Base-by-base conservation (phyloP, 148 eudicot species). In the Cornus controversa region DNA sequence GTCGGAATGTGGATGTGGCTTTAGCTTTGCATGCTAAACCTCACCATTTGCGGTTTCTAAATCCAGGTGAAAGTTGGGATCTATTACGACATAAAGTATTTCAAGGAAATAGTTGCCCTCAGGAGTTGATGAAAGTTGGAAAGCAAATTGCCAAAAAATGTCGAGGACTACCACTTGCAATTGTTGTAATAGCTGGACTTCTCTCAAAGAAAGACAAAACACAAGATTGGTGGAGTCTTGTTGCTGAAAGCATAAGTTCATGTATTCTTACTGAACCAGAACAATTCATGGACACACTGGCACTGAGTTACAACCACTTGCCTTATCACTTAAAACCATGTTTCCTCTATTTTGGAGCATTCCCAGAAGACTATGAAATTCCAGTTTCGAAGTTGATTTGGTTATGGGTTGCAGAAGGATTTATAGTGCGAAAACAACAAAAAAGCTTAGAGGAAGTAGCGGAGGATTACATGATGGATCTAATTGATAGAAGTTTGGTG, bases 321-420 rank as follows among this genome's bases (percentile, higher is more conserved):
- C 84, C 85, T 2, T 57, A 65, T 65, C 76, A 87, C 23, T 70
- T 84, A 62, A 82, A 71, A 20, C 71, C 78, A 1, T 87, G 87
- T 34, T 80, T 84, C 53, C 80, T 87, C 23, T 87, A 84, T 75
- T 71, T 87, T 29, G 88, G 81, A 37, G 70, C 66, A 27, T 79
- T 83, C 42, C 73, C 50, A 1, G 31, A 29, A 29, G 31, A 29
- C 31, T 29, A 1, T 3, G 31, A 29, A 29, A 29, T 29, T 29
- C 82, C 79, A 0, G 84, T 64, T 0, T 4, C 40, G 24, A 77
- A 76, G 78, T 65, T 87, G 42, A 76, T 36, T 7, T 22, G 47
- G 5, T 80, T 82, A 28, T 87, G 90, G 90, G 70, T 78, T 27
- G 87, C 86, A 0, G 84, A 87, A 66, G 90, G 87, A 10, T 82